A percentile compares a stretch with the other conserved stretches of the same genome.
Conservation (phyloP, 768 basidiomycete species). For the Podaxis mareebaensis region DNA sequence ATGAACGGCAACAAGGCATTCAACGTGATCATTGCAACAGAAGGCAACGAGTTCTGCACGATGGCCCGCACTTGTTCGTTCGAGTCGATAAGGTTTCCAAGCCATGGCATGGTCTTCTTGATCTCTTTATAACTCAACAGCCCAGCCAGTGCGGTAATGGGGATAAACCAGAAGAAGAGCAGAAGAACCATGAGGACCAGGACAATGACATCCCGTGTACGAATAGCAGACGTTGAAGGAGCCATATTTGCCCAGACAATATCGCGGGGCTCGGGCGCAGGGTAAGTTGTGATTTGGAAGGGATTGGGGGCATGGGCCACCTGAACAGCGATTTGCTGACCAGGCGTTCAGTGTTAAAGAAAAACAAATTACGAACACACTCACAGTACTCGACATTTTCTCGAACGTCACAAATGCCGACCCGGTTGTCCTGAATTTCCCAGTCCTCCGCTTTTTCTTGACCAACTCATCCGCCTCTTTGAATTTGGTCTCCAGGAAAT, state of each 20-base stretch:
- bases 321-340: constrained; percentile 86
- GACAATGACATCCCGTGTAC: constrained; percentile 72
- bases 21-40: constrained; percentile 84
- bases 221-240: constrained; percentile 55
- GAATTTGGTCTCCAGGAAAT: constrained; percentile 82
- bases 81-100: constrained; percentile 80
- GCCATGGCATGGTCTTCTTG: constrained; percentile 85
- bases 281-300: constrained; percentile 63
- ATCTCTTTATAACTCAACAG: constrained; percentile 93
- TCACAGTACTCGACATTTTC: constrained; percentile 88
- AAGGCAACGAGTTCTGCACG: constrained; percentile 93
- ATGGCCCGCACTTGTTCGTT: constrained; percentile 81
- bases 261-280: constrained; percentile 93
- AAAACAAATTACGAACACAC: constrained; percentile 26
- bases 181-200: constrained; percentile 67
- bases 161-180: constrained; percentile 90
- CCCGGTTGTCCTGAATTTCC: constrained; percentile 79
- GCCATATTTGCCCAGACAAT: constrained; percentile 93
- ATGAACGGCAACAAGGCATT: constrained; percentile 90
- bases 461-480: constrained; percentile 82
- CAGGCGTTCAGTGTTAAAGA: constrained; percentile 3
- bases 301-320: constrained; percentile 74
- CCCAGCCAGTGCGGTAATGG: constrained; percentile 83
- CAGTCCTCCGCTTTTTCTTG: constrained; percentile 64
- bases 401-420: constrained; percentile 96